Percentiles rank a stretch among this genome's conserved stretches.
Evolutionary conservation across 2,329 filamentous ascomycete species (phyloP).

Genomic region (Orbilia brochopaga): DNA sequence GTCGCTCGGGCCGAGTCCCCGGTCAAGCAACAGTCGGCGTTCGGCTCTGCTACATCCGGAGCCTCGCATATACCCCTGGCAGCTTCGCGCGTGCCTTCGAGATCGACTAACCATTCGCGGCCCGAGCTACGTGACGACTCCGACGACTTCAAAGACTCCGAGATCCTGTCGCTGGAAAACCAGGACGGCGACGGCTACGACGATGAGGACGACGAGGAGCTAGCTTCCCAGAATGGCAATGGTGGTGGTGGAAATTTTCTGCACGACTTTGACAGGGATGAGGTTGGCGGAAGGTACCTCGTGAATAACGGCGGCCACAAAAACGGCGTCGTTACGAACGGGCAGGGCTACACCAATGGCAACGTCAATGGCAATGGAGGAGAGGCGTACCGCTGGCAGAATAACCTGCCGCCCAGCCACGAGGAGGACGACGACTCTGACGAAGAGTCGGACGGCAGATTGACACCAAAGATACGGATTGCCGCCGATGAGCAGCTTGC

Average conservation of each 20-base stretch:
- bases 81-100: slow-evolving; percentile 35
- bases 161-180: slow-evolving; percentile 39
- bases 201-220: slow-evolving; percentile 27
- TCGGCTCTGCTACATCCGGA: slow-evolving; percentile 8
- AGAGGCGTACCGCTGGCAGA: slow-evolving; percentile 33
- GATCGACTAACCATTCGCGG: slow-evolving; percentile 31
- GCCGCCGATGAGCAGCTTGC: slow-evolving; percentile 17
- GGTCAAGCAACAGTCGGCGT: slow-evolving; percentile 12
- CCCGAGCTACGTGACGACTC: slow-evolving; percentile 32
- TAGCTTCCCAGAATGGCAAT: slow-evolving; percentile 23
- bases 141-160: slow-evolving; percentile 46
- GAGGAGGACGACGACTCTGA: slow-evolving; percentile 23
- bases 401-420: slow-evolving; percentile 21
- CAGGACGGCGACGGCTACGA: slow-evolving; percentile 31
- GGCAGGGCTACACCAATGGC: slow-evolving; percentile 8
- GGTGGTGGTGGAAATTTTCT: slow-evolving; percentile 22
- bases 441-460: slow-evolving; percentile 41
- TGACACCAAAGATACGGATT: slow-evolving; percentile 37
- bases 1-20: slow-evolving; percentile 29
- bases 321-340: slow-evolving; percentile 2
- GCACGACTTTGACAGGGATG: slow-evolving; percentile 35
- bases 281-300: slow-evolving; percentile 40
- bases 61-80: slow-evolving; percentile 37
- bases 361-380: slow-evolving; percentile 12
- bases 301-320: slow-evolving; percentile 27